Base-by-base conservation (phyloP, 2,329 filamentous ascomycete genomes). In the Trichoderma sp. region DNA sequence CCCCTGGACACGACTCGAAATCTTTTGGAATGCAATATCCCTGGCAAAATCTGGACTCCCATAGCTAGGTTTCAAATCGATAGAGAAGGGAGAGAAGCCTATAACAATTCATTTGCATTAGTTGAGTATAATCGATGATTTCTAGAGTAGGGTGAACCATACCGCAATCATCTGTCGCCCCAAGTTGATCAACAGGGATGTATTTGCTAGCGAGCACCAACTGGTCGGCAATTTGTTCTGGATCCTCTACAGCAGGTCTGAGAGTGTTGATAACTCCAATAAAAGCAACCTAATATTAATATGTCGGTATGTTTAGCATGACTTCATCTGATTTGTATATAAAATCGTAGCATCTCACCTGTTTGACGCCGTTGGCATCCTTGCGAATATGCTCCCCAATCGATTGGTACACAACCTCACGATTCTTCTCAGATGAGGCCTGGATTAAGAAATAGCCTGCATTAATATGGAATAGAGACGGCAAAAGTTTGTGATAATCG, bases 1-100 rank as follows among this genome's bases (percentile, higher is more conserved):
- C 17, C 69, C 69, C 22, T 64, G 29, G 5, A 70, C 67, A 8
- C 69, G 42, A 10, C 52, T 67, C 4, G 57, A 42, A 29, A 70
- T 69, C 42, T 70, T 70, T 25, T 60, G 63, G 39, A 70, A 69
- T 2, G 69, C 69, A 50, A 69, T 54, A 6, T 70, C 67, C 34
- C 69, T 67, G 13, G 69, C 69, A 22, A 69, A 59, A 25, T 69
- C 67, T 3, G 69, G 58, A 35, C 63, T 68, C 15, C 69, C 69
- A 52, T 70, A 63, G 10, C 61, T 64, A 5, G 69, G 69, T 53
- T 70, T 70, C 15, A 10, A 29, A 37, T 70, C 69, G 34, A 70
- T 70, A 10, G 69, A 70, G 45, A 70, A 70, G 1, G 69, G 69
- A 12, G 69, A 69, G 54, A 70, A 69, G 5, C 69, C 64, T 67